phyloP scores from a whole-genome alignment of 805 yeast species.

The Hanseniaspora taiwanica region DNA sequence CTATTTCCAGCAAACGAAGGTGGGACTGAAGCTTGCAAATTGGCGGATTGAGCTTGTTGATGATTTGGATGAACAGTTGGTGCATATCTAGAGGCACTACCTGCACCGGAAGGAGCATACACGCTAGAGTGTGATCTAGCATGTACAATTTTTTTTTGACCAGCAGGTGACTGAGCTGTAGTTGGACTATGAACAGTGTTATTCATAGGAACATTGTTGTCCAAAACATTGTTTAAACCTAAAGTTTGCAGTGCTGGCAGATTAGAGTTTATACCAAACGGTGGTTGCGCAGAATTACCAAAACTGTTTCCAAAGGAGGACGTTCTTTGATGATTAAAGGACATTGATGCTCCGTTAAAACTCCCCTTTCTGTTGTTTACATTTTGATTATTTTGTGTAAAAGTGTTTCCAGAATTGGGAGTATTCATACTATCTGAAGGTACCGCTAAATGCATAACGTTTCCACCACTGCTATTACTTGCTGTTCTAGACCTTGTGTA shows the following conservation, averaged over 20 bases:
- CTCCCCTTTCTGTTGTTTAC: too few relatives aligned
- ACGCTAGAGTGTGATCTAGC: constrained; percentile 22
- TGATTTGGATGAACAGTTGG: constrained; percentile 24
- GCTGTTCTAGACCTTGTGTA: neutral
- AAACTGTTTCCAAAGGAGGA: too few relatives aligned
- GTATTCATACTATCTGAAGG: too few relatives aligned
- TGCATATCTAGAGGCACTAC: constrained; percentile 26
- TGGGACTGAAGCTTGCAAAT: neutral
- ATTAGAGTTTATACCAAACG: neutral
- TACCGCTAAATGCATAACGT: too few relatives aligned
- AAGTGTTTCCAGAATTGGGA: too few relatives aligned
- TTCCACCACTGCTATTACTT: neutral
- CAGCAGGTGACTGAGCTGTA: neutral
- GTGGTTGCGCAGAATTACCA: too few relatives aligned
- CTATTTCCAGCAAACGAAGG: neutral
- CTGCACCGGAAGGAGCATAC: constrained; percentile 19
- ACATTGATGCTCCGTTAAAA: too few relatives aligned
- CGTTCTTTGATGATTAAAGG: too few relatives aligned
- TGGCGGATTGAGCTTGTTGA: constrained; percentile 7
- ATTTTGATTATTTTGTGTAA: too few relatives aligned
- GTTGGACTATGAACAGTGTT: constrained; percentile 3
- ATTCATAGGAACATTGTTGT: constrained; percentile 2
- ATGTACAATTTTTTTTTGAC: constrained; percentile 11
- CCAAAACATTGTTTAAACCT: constrained; percentile 1
- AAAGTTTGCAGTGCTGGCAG: constrained; percentile 7